Conservation (phyloP, 2,329 filamentous ascomycete species). For the Lachnum nothofagi region DNA sequence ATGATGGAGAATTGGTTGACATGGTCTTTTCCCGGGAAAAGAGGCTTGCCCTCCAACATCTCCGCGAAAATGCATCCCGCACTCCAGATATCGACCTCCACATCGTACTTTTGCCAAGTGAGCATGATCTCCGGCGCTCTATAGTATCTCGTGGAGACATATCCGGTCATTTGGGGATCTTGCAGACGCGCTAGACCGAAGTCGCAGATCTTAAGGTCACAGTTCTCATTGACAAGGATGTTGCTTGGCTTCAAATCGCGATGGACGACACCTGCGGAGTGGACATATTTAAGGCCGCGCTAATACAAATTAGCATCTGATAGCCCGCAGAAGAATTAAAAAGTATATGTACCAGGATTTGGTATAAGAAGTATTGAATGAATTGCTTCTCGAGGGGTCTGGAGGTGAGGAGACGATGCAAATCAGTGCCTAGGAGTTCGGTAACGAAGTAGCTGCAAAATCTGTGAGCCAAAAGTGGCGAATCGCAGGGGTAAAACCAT, state of each 20-base stretch:
- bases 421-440: slow-evolving; percentile 91
- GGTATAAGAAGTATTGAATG: slow-evolving; percentile 99
- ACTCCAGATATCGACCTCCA: slow-evolving; percentile 99
- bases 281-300: slow-evolving; percentile 98
- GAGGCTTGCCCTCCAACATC: slow-evolving; percentile 96
- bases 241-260: slow-evolving; percentile 98
- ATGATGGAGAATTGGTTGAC: slow-evolving; percentile 99
- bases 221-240: slow-evolving; percentile 99
- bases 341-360: slow-evolving; percentile 86
- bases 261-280: slow-evolving; percentile 96
- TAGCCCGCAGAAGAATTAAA: background rate
- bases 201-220: slow-evolving; percentile 98
- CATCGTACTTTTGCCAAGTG: slow-evolving; percentile 99
- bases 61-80: slow-evolving; percentile 98
- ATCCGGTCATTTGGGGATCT: slow-evolving; percentile 98
- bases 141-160: slow-evolving; percentile 98
- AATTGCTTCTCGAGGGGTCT: slow-evolving; percentile 98
- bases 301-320: slow-evolving; percentile 37
- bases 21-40: slow-evolving; percentile 98
- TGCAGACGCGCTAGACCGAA: slow-evolving; percentile 96
- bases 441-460: slow-evolving; percentile 87
- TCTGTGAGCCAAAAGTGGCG: slow-evolving; percentile 11
- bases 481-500: slow-evolving; percentile 29
- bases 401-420: slow-evolving; percentile 91
- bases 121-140: slow-evolving; percentile 99